Percentiles rank a stretch among this genome's conserved stretches.
phyloP scores from a whole-genome alignment of 208 protist genomes.

The Trypanosoma caninum region DNA sequence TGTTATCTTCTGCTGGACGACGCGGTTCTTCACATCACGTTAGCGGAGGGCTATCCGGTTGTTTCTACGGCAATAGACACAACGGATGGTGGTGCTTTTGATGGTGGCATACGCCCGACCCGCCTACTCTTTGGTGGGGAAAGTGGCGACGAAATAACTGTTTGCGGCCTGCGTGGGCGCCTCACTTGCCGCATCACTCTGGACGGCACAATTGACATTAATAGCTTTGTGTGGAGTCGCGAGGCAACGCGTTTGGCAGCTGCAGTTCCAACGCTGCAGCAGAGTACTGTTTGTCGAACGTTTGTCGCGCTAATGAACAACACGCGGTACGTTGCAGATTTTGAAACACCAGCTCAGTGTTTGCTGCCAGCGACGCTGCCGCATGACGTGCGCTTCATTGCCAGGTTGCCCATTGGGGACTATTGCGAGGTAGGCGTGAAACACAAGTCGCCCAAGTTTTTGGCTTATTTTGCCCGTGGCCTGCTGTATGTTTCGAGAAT shows the following conservation, averaged over 20 bases:
- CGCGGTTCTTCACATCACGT: slow-evolving; percentile 48
- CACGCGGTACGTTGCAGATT: slow-evolving; percentile 17
- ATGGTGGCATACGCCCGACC: slow-evolving; percentile 9
- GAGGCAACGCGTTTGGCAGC: slow-evolving; percentile 17
- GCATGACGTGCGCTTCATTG: slow-evolving; percentile 25
- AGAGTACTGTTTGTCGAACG: neutral
- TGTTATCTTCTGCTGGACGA: slow-evolving; percentile 70
- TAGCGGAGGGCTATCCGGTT: slow-evolving; percentile 47
- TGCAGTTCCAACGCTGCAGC: slow-evolving; percentile 7
- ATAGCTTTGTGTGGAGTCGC: slow-evolving; percentile 24
- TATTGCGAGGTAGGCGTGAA: neutral
- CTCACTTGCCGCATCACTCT: slow-evolving; percentile 33
- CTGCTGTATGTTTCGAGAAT: slow-evolving; percentile 43
- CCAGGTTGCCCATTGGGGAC: slow-evolving; percentile 1
- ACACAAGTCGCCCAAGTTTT: slow-evolving; percentile 2
- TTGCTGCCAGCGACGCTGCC: slow-evolving; percentile 22
- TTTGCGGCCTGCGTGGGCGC: slow-evolving; percentile 45
- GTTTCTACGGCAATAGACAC: slow-evolving; percentile 21
- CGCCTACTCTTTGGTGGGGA: slow-evolving; percentile 8
- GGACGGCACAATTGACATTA: slow-evolving; percentile 58
- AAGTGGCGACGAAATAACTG: slow-evolving; percentile 16
- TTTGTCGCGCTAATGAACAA: slow-evolving; percentile 17
- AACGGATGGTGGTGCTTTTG: neutral
- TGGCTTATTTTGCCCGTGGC: slow-evolving; percentile 75
- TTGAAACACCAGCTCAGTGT: neutral